Percentiles rank a stretch among this genome's conserved stretches.
Conservation (phyloP, 2,329 filamentous ascomycete species). For the Stagonosporopsis rhizophila region DNA sequence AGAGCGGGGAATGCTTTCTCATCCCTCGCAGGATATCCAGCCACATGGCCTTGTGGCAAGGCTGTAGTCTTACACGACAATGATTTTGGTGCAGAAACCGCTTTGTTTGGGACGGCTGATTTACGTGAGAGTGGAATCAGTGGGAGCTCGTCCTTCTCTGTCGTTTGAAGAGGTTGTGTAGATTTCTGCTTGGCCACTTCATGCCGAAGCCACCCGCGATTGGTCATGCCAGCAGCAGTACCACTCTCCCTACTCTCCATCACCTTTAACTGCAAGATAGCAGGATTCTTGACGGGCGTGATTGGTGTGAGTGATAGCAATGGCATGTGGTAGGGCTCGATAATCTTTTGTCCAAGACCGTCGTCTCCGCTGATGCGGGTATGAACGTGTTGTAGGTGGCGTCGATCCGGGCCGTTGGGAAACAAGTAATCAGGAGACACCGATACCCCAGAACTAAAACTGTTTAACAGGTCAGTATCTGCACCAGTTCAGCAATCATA, state of each 20-base stretch:
- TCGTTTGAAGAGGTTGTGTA: not conserved
- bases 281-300: not conserved
- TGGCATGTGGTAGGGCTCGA: slow-evolving; percentile 27
- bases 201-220: not conserved
- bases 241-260: slow-evolving; percentile 10
- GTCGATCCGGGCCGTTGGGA: slow-evolving; percentile 20
- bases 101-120: too few species aligned
- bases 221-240: not conserved
- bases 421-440: too few species aligned
- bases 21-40: not conserved
- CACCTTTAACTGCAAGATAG: slow-evolving; percentile 19
- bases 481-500: not conserved
- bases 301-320: slow-evolving; percentile 14
- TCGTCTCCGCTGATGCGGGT: slow-evolving; percentile 28
- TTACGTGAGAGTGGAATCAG: not conserved
- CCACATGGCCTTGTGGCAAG: not conserved
- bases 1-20: not conserved
- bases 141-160: not conserved
- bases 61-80: not conserved
- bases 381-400: slow-evolving; percentile 31
- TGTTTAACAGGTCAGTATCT: not conserved
- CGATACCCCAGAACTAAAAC: not conserved
- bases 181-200: not conserved
- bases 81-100: too few species aligned
- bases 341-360: slow-evolving; percentile 19